Percentiles rank a stretch among this genome's conserved stretches.
Evolutionary conservation across 495 filamentous ascomycete genomes (phyloP).

Genomic region (Filosporella fistucella): DNA sequence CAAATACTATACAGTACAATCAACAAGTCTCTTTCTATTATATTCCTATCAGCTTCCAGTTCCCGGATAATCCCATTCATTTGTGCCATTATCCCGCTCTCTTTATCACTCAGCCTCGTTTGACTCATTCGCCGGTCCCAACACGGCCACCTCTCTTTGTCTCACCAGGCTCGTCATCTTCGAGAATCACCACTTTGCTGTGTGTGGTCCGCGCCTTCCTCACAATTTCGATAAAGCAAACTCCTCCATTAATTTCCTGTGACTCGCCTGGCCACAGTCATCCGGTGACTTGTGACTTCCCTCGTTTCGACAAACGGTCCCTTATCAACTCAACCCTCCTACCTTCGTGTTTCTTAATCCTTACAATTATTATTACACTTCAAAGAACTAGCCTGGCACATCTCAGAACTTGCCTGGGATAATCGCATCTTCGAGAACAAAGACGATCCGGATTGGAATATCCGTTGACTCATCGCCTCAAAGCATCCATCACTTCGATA

Average conservation of each 20-base stretch:
- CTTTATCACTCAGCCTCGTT: conserved; percentile 2
- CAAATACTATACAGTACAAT: conserved; percentile 1
- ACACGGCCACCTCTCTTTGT: conserved; percentile 12
- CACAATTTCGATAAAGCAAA: not conserved
- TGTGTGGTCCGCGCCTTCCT: conserved; percentile 17
- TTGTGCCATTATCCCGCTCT: conserved; percentile 8
- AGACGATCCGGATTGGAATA: conserved; percentile 2
- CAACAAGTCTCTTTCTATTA: conserved; percentile 1
- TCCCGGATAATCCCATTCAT: conserved; percentile 14
- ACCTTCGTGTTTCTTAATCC: not conserved
- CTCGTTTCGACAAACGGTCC: conserved; percentile 10
- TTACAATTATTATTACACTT: not conserved
- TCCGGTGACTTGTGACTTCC: conserved; percentile 12
- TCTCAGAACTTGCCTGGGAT: not conserved
- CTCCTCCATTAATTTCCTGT: not conserved
- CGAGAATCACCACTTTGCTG: conserved; percentile 19
- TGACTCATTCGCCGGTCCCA: conserved; percentile 13
- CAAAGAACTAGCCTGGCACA: not conserved
- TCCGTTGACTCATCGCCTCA: not conserved
- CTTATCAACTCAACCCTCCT: conserved; percentile 6
- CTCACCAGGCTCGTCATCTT: conserved; percentile 3
- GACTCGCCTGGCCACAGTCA: conserved; percentile 13
- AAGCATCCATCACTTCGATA: not conserved
- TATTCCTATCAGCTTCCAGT: not conserved
- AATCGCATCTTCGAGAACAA: conserved; percentile 1